Conservation (phyloP, 148 eudicot species). For the Drosera capensis region DNA sequence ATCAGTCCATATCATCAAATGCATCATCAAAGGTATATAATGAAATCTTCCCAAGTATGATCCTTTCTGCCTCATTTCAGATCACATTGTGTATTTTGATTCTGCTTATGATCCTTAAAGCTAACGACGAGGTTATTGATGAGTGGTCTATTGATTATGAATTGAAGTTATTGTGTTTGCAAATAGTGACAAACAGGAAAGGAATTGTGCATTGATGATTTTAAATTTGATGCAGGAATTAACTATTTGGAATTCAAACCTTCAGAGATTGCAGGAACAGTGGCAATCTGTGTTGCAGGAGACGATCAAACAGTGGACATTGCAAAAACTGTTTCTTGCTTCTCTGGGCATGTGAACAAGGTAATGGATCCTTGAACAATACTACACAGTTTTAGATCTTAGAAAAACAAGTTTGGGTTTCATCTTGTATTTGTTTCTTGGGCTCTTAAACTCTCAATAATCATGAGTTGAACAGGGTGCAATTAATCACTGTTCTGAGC, state of each 20-base stretch:
- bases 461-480: background rate
- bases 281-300: constrained; percentile 48
- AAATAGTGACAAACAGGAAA: background rate
- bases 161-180: background rate
- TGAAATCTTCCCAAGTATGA: too few relatives aligned
- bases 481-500: background rate
- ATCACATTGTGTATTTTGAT: too few relatives aligned
- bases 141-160: background rate
- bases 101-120: too few relatives aligned
- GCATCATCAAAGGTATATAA: constrained; percentile 40
- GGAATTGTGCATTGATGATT: constrained; percentile 12
- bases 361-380: constrained; percentile 22
- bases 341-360: constrained; percentile 41
- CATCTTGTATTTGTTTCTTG: background rate
- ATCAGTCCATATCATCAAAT: constrained; percentile 42
- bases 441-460: background rate
- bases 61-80: too few relatives aligned
- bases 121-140: too few relatives aligned
- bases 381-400: background rate
- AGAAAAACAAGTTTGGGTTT: background rate
- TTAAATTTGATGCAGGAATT: constrained; percentile 51
- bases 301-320: constrained; percentile 38
- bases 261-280: constrained; percentile 92
- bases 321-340: constrained; percentile 36
- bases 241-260: constrained; percentile 87